Percentiles rank a stretch among this genome's conserved stretches.
Evolutionary conservation across 257 asterid genomes (phyloP).

Genomic region (Solanum etuberosum): DNA sequence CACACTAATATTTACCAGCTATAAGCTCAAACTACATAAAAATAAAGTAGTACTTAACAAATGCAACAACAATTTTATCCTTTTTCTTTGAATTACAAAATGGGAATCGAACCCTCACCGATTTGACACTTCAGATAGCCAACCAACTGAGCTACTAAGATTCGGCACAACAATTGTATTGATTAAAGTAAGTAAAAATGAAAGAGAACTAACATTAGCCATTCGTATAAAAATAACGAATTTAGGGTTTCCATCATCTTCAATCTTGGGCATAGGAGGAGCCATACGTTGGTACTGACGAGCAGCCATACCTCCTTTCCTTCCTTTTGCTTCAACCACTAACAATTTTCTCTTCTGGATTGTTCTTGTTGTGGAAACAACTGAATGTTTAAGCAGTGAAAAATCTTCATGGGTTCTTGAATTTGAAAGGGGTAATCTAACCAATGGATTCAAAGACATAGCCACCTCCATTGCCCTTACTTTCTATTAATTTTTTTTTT

Average conservation of each 20-base stretch:
- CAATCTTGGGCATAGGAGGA: slow-evolving; percentile 79
- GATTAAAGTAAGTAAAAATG: background rate
- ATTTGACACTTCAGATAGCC: too few relatives aligned
- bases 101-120: too few relatives aligned
- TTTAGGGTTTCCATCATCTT: slow-evolving; percentile 96
- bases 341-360: slow-evolving; percentile 7
- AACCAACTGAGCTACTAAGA: background rate
- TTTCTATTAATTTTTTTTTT: background rate
- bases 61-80: background rate
- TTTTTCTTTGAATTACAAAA: too few relatives aligned
- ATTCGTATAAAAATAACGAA: slow-evolving; percentile 85
- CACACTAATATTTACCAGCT: background rate
- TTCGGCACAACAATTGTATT: background rate
- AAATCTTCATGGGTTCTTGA: slow-evolving; percentile 29
- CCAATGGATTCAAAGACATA: slow-evolving; percentile 56
- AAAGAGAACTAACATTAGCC: slow-evolving; percentile 46
- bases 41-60: background rate
- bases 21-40: background rate
- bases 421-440: slow-evolving; percentile 41
- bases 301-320: slow-evolving; percentile 86
- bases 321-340: slow-evolving; percentile 78
- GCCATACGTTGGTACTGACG: slow-evolving; percentile 52
- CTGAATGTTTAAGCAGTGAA: slow-evolving; percentile 34
- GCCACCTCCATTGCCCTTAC: slow-evolving; percentile 34
- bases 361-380: slow-evolving; percentile 17